Percentiles rank a stretch among this genome's conserved stretches.
phyloP scores from a whole-genome alignment of 371 early-diverging fungal genomes.

The Conidiobolus incongruus region DNA sequence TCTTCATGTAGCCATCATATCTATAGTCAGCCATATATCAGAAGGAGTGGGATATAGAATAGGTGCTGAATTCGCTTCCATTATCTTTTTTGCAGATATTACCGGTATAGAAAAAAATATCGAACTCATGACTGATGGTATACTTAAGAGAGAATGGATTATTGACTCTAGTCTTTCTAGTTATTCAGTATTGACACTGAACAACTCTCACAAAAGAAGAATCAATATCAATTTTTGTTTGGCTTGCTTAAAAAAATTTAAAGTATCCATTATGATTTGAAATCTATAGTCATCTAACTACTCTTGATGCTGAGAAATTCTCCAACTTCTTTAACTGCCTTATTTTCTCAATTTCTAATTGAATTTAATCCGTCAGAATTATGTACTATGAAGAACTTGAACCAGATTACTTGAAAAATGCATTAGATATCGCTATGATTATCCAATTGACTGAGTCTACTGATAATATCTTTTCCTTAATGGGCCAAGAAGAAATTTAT shows the following conservation, averaged over 20 bases:
- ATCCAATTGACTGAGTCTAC: constrained; percentile 90
- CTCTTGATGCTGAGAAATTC: constrained; percentile 85
- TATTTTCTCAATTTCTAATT: constrained; percentile 88
- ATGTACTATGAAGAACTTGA: constrained; percentile 87
- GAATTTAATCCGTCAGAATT: constrained; percentile 87
- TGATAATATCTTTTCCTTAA: constrained; percentile 92
- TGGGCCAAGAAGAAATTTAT: constrained; percentile 97
- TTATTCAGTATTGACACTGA: constrained; percentile 90
- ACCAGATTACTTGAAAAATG: constrained; percentile 79
- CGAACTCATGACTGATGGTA: constrained; percentile 99
- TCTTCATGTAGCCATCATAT: constrained; percentile 97
- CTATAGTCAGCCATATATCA: constrained; percentile 96
- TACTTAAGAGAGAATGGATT: constrained; percentile 90
- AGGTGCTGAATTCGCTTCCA: constrained; percentile 93
- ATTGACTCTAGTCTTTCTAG: constrained; percentile 59
- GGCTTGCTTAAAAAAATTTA: constrained; percentile 74
- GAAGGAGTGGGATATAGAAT: constrained; percentile 91
- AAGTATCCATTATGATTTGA: constrained; percentile 65
- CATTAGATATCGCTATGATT: constrained; percentile 85
- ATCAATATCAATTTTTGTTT: constrained; percentile 92
- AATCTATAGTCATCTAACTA: constrained; percentile 90
- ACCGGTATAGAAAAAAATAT: constrained; percentile 82
- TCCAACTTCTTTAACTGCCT: constrained; percentile 43
- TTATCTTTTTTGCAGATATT: constrained; percentile 96
- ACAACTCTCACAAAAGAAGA: constrained; percentile 99